Conservation (phyloP, 768 basidiomycete genomes). For the Leccinum obscurum region DNA sequence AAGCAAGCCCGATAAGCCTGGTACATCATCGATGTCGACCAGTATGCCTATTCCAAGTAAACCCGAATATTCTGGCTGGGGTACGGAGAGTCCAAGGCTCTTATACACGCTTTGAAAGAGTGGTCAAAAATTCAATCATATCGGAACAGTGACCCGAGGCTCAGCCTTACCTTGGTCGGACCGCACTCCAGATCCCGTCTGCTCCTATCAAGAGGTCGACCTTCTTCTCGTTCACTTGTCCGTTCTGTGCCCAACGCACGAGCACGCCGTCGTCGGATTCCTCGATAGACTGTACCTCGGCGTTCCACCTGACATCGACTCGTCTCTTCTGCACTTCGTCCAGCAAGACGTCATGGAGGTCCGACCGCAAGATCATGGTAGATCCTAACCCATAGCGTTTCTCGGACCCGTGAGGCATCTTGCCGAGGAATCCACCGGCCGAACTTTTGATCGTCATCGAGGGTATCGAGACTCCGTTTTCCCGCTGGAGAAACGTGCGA, state of each 20-base stretch:
- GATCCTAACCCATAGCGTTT: conserved; percentile 31
- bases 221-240: conserved; percentile 21
- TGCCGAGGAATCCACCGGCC: conserved; percentile 23
- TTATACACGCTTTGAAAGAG: conserved; percentile 22
- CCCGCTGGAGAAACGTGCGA: conserved; percentile 22
- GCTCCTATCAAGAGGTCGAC: conserved; percentile 34
- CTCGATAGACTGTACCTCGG: conserved; percentile 25
- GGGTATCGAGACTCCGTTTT: conserved; percentile 21
- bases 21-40: conserved; percentile 18
- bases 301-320: conserved; percentile 24
- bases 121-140: conserved; percentile 1
- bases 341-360: conserved; percentile 33
- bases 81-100: conserved; percentile 18
- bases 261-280: conserved; percentile 26
- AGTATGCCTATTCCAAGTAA: conserved; percentile 26
- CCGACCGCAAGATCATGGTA: conserved; percentile 28
- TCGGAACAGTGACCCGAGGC: neutral
- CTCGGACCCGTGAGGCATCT: conserved; percentile 26
- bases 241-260: conserved; percentile 28
- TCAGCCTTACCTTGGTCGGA: conserved; percentile 22
- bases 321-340: conserved; percentile 25
- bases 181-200: conserved; percentile 34
- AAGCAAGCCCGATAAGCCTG: conserved; percentile 22
- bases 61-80: conserved; percentile 31
- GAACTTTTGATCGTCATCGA: conserved; percentile 25